Evolutionary conservation across 2,329 filamentous ascomycete species (phyloP).

Genomic region (Alternaria atra): DNA sequence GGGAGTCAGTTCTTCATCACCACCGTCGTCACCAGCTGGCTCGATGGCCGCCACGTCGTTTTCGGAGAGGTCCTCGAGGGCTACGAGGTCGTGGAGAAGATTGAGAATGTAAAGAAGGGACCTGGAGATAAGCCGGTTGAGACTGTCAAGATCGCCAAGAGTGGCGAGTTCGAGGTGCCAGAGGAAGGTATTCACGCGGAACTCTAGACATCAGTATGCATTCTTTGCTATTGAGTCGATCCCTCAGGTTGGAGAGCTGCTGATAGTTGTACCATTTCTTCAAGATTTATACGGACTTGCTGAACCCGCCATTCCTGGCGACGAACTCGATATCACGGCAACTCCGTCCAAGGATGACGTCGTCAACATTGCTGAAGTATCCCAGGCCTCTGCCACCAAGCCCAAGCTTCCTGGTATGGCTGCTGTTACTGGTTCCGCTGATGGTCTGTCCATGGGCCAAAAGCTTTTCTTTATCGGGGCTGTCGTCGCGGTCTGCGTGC

Average conservation of each 20-base stretch:
- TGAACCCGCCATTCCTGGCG: conserved; percentile 51
- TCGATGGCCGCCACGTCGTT: conserved; percentile 85
- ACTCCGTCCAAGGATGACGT: conserved; percentile 33
- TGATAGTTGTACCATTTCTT: conserved; percentile 52
- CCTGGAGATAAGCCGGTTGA: conserved; percentile 73
- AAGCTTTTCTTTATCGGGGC: conserved; percentile 58
- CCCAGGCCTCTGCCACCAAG: conserved; percentile 24
- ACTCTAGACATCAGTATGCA: conserved; percentile 67
- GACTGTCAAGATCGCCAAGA: conserved; percentile 80
- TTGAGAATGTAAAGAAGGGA: conserved; percentile 74
- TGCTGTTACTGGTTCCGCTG: conserved; percentile 26
- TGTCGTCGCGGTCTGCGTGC: conserved; percentile 54
- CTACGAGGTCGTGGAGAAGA: conserved; percentile 80
- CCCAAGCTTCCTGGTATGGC: conserved; percentile 29
- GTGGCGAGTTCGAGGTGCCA: conserved; percentile 83
- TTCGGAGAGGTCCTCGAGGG: conserved; percentile 90
- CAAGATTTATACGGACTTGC: conserved; percentile 58
- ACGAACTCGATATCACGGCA: conserved; percentile 54
- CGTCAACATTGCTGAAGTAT: conserved; percentile 36
- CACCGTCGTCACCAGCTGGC: conserved; percentile 81
- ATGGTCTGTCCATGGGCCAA: conserved; percentile 54
- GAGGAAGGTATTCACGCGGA: conserved; percentile 93
- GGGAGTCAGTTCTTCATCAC: conserved; percentile 89
- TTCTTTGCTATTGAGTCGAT: conserved; percentile 20
- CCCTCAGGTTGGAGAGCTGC: conserved; percentile 49